Percentiles rank a stretch among this genome's conserved stretches.
Evolutionary conservation across 208 protist genomes (phyloP).

Genomic region (Novymonas esmeraldas): DNA sequence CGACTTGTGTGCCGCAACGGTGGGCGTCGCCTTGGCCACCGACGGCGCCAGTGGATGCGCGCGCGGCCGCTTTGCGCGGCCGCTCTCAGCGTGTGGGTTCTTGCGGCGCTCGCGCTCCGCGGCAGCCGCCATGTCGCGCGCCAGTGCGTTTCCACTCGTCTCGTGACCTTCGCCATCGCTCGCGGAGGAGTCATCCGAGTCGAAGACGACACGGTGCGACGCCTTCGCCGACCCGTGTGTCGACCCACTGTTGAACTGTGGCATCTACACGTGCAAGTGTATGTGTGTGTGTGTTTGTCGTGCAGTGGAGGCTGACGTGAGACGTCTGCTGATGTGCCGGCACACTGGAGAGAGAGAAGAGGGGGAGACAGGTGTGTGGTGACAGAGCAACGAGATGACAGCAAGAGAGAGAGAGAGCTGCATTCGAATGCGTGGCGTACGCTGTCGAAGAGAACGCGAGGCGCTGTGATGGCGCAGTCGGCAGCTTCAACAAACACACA

Average conservation of each 20-base stretch:
- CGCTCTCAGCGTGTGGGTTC: conserved; percentile 73
- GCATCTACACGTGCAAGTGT: conserved; percentile 1
- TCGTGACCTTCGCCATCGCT: conserved; percentile 23
- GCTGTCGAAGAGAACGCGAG: no score
- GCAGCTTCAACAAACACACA: no score
- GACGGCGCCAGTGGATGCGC: conserved; percentile 5
- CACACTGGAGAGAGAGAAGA: no score
- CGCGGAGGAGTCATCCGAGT: conserved; percentile 37
- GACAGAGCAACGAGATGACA: no score
- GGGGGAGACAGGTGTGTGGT: no score
- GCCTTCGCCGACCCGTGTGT: conserved; percentile 1
- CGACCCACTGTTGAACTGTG: neutral
- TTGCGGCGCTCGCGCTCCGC: conserved; percentile 45
- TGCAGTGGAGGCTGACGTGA: no score
- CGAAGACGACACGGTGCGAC: conserved; percentile 25
- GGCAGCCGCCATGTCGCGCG: conserved; percentile 51
- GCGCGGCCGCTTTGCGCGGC: conserved; percentile 45
- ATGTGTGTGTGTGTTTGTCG: neutral
- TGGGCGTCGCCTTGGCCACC: neutral
- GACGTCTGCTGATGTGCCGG: no score
- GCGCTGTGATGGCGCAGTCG: no score
- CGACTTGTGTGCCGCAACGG: conserved; percentile 9
- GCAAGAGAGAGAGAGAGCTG: no score
- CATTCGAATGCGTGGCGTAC: no score
- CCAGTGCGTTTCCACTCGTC: conserved; percentile 29